phyloP scores from a whole-genome alignment of 148 eudicot species.

The Diospyros kaki region DNA sequence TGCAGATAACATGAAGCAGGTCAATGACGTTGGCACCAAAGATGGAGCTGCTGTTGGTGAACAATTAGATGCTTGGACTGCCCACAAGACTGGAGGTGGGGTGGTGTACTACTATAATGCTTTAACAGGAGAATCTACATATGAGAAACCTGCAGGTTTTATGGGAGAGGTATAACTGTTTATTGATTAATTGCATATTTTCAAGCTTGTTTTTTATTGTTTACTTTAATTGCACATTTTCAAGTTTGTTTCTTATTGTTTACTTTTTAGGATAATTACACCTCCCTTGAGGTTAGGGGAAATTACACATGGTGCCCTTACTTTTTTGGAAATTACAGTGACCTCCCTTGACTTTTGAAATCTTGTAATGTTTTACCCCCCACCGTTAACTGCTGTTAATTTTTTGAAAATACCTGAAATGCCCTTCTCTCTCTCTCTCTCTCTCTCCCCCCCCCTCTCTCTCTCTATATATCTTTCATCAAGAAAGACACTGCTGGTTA shows the following conservation, averaged over 20 bases:
- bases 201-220: background rate
- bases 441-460: no score
- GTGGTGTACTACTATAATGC: conserved; percentile 87
- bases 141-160: conserved; percentile 75
- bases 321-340: no score
- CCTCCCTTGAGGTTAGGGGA: no score
- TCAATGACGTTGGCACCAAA: conserved; percentile 28
- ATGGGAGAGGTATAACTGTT: conserved; percentile 68
- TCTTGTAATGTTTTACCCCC: no score
- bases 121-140: conserved; percentile 82
- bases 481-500: no score
- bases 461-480: no score
- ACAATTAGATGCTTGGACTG: conserved; percentile 77
- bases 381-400: no score
- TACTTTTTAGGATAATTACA: no score
- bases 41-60: conserved; percentile 31
- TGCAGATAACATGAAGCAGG: conserved; percentile 47
- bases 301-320: no score
- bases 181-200: background rate
- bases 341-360: no score
- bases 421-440: no score
- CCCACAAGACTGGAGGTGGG: conserved; percentile 86
- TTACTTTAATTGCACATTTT: background rate
- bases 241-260: background rate
- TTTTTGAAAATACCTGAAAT: no score